These are phyloP conservation scores for Dothistroma pini DNA, from an alignment of 2,329 filamentous ascomycete genomes.

Conservation along the genomic window DNA sequence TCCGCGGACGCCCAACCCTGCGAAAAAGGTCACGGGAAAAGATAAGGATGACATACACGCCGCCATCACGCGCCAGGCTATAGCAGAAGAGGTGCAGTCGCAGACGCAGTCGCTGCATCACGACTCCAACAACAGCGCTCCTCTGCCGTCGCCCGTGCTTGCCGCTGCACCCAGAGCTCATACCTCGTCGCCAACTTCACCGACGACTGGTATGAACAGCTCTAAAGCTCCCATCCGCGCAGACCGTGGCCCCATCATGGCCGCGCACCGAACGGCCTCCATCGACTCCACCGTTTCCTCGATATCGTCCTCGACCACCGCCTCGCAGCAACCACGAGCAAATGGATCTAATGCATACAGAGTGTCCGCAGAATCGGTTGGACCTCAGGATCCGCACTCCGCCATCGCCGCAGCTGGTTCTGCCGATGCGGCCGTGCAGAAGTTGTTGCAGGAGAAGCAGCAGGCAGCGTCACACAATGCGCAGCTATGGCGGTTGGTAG, in stretches of 20 bases:
- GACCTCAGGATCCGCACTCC: conserved; percentile 69
- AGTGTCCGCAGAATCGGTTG: conserved; percentile 51
- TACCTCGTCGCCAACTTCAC: conserved; percentile 12
- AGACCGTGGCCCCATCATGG: conserved; percentile 23
- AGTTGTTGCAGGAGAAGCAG: conserved; percentile 87
- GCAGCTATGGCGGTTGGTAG: conserved; percentile 91
- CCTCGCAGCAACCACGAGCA: conserved; percentile 32
- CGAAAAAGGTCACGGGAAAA: conserved; percentile 21
- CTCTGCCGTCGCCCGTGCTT: conserved; percentile 1
- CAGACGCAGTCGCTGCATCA: conserved; percentile 15
- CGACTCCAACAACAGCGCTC: conserved; percentile 3
- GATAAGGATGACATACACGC: conserved; percentile 25
- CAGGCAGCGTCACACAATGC: conserved; percentile 83
- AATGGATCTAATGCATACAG: conserved; percentile 43
- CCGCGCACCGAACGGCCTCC: conserved; percentile 65
- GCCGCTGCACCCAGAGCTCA: conserved; percentile 13
- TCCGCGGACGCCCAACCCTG: conserved; percentile 23
- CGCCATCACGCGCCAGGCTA: conserved; percentile 22
- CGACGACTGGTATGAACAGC: conserved; percentile 12
- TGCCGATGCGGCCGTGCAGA: conserved; percentile 81
- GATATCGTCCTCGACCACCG: conserved; percentile 33
- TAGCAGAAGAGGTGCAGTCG: conserved; percentile 17
- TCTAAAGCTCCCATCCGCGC: conserved; percentile 8
- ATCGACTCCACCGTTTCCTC: conserved; percentile 89
- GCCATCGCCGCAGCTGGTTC: conserved; percentile 83